Base-by-base conservation (phyloP, 495 filamentous ascomycete species). In the Penicillium robsamsonii region DNA sequence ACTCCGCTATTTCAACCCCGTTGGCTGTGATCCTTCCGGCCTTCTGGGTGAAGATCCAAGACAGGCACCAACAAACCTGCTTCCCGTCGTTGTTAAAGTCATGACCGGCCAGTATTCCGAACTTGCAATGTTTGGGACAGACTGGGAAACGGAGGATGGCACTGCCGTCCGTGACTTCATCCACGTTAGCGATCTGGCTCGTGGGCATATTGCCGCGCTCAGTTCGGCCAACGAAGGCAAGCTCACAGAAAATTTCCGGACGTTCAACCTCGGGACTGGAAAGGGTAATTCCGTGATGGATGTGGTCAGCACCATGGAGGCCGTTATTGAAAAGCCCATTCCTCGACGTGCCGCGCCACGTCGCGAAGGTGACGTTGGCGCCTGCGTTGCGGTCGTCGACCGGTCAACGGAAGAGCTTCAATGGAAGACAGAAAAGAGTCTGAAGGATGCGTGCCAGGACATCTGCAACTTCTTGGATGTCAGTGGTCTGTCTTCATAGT, bases 401-500 rank as follows among this genome's bases (percentile, higher is more conserved):
- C 81, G 87, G 38, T 91, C 92, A 11, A 91, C 91, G 60, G 68
- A 85, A 62, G 92, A 96, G 79, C 82, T 96, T n/a, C 74, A 83
- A 17, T 96, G 92, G 92, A 91, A 90, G 77, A 92, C 92, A 9
- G 79, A 92, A 69, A 81, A 87, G 53, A 87, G 87, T 3, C 75
- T 96, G 62, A 88, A 90, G 69, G 82, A 93, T 68, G 89, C 90
- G 3, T 96, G 92, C 69, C 78, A 81, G 56, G 90, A 92, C 70
- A 79, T 96, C 53, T 96, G 91, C 86, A 87, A 85, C 63, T 96
- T 76, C 49, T 51, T 77, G 29, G 58, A 69, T 53, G 68, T 75
- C 40, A 72, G 70, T 53, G 69, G 68, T 15, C 46, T 75, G 35
- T 69, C 70, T 35, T 66, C 68, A 45, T 61, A 60, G 46, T 24